Conservation (phyloP, 495 filamentous ascomycete species). For the Aspergillus campestris region DNA sequence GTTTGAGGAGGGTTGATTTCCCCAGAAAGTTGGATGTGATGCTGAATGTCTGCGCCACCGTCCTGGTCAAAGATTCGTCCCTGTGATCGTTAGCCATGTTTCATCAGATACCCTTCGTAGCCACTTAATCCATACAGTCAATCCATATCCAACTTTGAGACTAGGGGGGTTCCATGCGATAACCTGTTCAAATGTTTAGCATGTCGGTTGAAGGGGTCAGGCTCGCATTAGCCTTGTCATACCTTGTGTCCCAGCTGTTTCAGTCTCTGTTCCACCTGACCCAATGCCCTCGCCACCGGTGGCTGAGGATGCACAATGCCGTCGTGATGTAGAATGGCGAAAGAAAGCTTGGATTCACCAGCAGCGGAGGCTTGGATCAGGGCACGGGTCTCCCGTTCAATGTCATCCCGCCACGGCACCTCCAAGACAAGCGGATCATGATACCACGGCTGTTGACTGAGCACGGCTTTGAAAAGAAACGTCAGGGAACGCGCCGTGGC, state of each 20-base stretch:
- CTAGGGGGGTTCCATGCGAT: conserved; percentile 52
- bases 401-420: conserved; percentile 53
- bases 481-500: conserved; percentile 40
- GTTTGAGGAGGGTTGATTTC: conserved; percentile 41
- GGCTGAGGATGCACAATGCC: conserved; percentile 41
- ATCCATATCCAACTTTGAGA: conserved; percentile 25
- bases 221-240: background rate
- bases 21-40: conserved; percentile 46
- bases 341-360: conserved; percentile 32
- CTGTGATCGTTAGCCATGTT: conserved; percentile 1
- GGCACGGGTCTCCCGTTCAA: conserved; percentile 37
- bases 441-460: conserved; percentile 53
- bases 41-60: conserved; percentile 41
- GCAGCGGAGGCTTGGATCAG: conserved; percentile 24
- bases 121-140: conserved; percentile 18
- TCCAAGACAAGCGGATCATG: conserved; percentile 54
- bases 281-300: conserved; percentile 46
- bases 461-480: conserved; percentile 45
- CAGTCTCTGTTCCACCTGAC: conserved; percentile 42
- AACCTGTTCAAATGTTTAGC: conserved; percentile 17
- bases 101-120: background rate
- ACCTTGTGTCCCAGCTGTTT: conserved; percentile 47
- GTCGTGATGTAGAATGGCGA: conserved; percentile 46
- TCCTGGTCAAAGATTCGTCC: conserved; percentile 31
- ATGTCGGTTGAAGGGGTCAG: no score